Conservation (phyloP, 164 flowering plant genomes). For the Hamamelis virginiana region DNA sequence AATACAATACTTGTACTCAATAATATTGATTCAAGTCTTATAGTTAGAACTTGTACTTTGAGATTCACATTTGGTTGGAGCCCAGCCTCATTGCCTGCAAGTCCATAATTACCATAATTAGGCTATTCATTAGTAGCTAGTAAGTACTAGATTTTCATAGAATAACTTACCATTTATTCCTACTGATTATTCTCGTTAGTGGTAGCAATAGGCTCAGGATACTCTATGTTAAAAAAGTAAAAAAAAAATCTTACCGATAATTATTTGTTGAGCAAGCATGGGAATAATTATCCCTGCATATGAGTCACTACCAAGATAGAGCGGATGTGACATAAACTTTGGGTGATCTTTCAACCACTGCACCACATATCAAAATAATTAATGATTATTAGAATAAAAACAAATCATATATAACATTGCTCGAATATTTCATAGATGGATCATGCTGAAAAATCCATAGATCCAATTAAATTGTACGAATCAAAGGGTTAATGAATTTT, state of each 20-base stretch:
- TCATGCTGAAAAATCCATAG: too few relatives aligned
- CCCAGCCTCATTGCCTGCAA: constrained; percentile 31
- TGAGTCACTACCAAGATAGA: constrained; percentile 40
- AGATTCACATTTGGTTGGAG: constrained; percentile 31
- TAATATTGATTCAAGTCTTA: background rate
- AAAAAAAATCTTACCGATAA: constrained; percentile 19
- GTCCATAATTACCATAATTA: too few relatives aligned
- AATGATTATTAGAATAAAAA: too few relatives aligned
- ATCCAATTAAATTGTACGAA: background rate
- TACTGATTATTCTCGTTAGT: too few relatives aligned
- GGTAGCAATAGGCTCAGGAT: too few relatives aligned
- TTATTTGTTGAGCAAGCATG: constrained; percentile 17
- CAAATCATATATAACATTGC: too few relatives aligned
- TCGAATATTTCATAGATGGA: too few relatives aligned
- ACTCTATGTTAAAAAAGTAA: too few relatives aligned
- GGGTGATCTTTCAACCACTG: constrained; percentile 34
- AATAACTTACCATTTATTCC: too few relatives aligned
- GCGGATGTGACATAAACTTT: constrained; percentile 24
- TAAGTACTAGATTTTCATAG: too few relatives aligned
- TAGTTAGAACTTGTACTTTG: constrained; percentile 16
- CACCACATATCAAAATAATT: background rate
- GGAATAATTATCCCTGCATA: constrained; percentile 34
- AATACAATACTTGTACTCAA: background rate
- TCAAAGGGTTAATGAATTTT: background rate
- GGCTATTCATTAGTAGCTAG: too few relatives aligned